Evolutionary conservation across 495 filamentous ascomycete genomes (phyloP).

Genomic region (Penicillium dipodomyicola): DNA sequence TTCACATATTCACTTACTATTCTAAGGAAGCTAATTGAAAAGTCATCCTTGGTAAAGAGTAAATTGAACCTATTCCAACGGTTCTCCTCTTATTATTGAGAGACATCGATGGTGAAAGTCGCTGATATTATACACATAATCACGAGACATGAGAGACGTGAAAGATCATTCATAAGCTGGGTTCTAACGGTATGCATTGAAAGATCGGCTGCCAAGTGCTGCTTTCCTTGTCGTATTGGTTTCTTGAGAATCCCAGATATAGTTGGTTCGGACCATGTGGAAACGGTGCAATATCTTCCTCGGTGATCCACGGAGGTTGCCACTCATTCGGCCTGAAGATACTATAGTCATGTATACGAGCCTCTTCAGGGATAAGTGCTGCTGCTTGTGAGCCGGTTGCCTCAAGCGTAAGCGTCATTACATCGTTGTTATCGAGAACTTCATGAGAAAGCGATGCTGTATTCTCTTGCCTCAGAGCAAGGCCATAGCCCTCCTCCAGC

Average conservation of each 20-base stretch:
- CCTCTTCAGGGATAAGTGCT: conserved; percentile 18
- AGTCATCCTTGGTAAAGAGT: too few species aligned
- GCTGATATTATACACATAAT: too few species aligned
- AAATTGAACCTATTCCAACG: too few species aligned
- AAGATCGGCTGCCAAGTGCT: not conserved
- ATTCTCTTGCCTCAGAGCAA: not conserved
- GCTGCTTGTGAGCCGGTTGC: not conserved
- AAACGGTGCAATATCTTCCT: not conserved
- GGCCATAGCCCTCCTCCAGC: conserved; percentile 29
- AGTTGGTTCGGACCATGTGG: not conserved
- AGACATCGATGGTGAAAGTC: too few species aligned
- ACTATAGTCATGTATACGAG: conserved; percentile 18
- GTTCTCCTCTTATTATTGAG: too few species aligned
- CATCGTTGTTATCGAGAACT: not conserved
- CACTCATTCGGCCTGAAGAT: conserved; percentile 10
- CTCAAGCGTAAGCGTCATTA: not conserved
- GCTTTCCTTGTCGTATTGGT: not conserved
- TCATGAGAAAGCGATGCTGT: not conserved
- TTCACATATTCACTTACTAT: too few species aligned
- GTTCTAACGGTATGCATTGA: not conserved
- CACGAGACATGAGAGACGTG: not conserved
- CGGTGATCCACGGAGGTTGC: not conserved
- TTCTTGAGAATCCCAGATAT: not conserved
- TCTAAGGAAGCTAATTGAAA: too few species aligned
- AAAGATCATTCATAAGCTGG: not conserved